Evolutionary conservation across 495 filamentous ascomycete genomes (phyloP).

Genomic region (Aspergillus conjunctus): DNA sequence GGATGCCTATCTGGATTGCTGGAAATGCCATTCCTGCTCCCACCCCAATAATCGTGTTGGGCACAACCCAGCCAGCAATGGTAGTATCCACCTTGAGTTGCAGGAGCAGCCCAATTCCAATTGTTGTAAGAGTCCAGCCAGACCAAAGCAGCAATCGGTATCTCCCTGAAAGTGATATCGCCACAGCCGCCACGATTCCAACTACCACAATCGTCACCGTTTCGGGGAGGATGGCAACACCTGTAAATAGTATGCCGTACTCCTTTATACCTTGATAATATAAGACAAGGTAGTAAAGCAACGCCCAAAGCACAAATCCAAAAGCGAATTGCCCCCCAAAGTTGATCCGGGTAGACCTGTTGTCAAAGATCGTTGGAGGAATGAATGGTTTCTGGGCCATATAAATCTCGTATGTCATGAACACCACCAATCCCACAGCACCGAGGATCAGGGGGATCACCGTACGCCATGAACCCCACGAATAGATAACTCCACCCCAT

Average conservation of each 20-base stretch:
- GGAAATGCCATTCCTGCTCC: not conserved
- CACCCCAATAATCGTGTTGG: not conserved
- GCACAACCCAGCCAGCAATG: not conserved
- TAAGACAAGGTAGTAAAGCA: not conserved
- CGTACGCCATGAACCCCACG: not conserved
- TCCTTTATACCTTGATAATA: not conserved
- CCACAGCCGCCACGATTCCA: not conserved
- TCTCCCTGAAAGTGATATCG: not conserved
- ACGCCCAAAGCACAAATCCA: not conserved
- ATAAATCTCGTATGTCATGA: not conserved
- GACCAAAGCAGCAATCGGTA: not conserved
- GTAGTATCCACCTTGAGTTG: not conserved
- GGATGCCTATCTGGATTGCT: not conserved
- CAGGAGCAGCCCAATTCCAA: not conserved
- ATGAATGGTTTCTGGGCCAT: not conserved
- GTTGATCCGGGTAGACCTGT: not conserved
- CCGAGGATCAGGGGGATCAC: not conserved
- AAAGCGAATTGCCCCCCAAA: not conserved
- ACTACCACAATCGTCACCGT: not conserved
- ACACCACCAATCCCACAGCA: not conserved
- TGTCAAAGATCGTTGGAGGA: not conserved
- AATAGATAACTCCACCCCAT: slow-evolving; percentile 1
- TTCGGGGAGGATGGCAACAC: not conserved
- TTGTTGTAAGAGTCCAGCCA: not conserved
- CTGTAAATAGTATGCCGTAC: not conserved